Percentiles rank a stretch among this genome's conserved stretches.
phyloP scores from a whole-genome alignment of 1,284 basidiomycete genomes.

The Trichosporon inkin region DNA sequence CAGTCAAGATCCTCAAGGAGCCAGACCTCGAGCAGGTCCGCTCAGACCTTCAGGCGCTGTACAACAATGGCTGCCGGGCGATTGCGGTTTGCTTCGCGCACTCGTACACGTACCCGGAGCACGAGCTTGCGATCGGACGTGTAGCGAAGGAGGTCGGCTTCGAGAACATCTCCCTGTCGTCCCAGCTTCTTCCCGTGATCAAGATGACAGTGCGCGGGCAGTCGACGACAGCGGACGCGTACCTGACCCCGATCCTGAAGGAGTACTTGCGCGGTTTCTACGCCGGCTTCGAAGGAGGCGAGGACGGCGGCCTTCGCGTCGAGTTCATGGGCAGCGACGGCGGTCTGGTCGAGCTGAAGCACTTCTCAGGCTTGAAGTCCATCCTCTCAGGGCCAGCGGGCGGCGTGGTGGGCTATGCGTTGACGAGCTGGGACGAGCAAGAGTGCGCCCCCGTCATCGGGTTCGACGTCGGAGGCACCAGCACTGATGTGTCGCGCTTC shows the following conservation, averaged over 20 bases:
- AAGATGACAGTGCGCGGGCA: constrained; percentile 83
- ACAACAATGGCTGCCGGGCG: constrained; percentile 72
- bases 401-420: constrained; percentile 41
- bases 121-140: constrained; percentile 66
- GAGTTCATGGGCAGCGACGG: constrained; percentile 84
- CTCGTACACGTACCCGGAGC: constrained; percentile 62
- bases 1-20: constrained; percentile 63
- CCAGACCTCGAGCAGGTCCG: constrained; percentile 33
- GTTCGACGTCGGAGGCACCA: constrained; percentile 82
- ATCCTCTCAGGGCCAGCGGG: constrained; percentile 57
- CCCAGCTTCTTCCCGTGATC: constrained; percentile 90
- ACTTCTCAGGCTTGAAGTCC: constrained; percentile 82
- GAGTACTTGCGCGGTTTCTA: constrained; percentile 92
- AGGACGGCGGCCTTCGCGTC: constrained; percentile 41
- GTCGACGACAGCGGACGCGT: constrained; percentile 91
- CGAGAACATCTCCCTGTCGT: constrained; percentile 77
- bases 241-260: constrained; percentile 83
- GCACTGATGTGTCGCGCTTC: constrained; percentile 83
- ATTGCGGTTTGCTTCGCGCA: constrained; percentile 82
- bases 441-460: constrained; percentile 36
- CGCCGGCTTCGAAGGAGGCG: constrained; percentile 68
- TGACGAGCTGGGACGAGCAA: constrained; percentile 32
- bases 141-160: constrained; percentile 78
- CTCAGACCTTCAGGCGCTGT: constrained; percentile 64
- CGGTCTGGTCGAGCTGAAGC: constrained; percentile 69